Evolutionary conservation across 257 asterid genomes (phyloP).

Genomic region (Solanum bulbocastanum): DNA sequence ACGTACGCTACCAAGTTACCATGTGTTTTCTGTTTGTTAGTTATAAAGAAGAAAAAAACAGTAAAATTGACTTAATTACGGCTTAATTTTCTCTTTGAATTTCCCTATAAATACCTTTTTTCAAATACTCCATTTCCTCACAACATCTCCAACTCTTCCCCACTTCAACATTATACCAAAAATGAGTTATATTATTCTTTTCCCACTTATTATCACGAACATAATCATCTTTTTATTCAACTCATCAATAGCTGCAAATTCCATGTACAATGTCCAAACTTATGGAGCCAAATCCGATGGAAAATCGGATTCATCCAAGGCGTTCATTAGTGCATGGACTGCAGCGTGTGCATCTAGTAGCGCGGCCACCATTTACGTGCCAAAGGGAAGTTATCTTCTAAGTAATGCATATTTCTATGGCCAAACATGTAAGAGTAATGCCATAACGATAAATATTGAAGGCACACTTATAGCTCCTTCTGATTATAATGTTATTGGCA

Average conservation of each 20-base stretch:
- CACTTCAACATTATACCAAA: neutral
- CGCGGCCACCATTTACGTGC: conserved; percentile 35
- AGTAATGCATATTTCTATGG: conserved; percentile 21
- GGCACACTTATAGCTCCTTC: conserved; percentile 53
- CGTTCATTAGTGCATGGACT: conserved; percentile 42
- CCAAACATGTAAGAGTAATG: conserved; percentile 29
- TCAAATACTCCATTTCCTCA: neutral
- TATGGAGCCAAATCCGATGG: conserved; percentile 48
- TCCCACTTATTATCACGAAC: neutral
- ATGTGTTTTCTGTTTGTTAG: neutral
- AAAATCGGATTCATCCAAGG: conserved; percentile 25
- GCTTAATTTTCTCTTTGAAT: neutral
- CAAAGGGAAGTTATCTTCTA: conserved; percentile 38
- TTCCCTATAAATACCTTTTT: neutral
- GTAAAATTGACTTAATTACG: neutral
- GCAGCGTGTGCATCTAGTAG: conserved; percentile 35
- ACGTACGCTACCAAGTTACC: neutral
- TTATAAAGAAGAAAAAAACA: neutral
- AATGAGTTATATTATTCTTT: neutral
- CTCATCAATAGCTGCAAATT: neutral
- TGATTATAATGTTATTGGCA: conserved; percentile 24
- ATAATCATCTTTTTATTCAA: neutral
- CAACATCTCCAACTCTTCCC: neutral
- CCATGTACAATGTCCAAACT: conserved; percentile 14
- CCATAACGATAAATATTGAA: conserved; percentile 17